Evolutionary conservation across 306 rosid species (phyloP).

Genomic region (Cicer arietinum): DNA sequence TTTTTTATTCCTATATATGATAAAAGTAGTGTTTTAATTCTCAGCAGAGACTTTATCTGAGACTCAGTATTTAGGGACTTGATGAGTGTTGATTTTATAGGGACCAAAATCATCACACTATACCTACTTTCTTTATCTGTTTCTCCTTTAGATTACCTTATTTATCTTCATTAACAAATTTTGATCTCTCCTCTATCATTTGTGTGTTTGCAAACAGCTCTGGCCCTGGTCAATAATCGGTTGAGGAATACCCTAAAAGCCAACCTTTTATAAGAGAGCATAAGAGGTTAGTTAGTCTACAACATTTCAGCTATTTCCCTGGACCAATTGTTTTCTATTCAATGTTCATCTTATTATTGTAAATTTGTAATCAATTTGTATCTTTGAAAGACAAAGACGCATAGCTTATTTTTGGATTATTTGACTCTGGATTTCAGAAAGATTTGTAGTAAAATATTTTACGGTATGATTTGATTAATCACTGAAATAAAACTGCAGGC

Average conservation of each 20-base stretch:
- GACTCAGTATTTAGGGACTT: neutral
- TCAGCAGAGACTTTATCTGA: neutral
- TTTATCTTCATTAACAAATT: slow-evolving; percentile 7
- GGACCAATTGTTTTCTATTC: slow-evolving; percentile 20
- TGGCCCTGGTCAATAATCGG: slow-evolving; percentile 52
- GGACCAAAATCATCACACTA: neutral
- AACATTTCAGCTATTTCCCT: slow-evolving; percentile 19
- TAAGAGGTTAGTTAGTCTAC: slow-evolving; percentile 57
- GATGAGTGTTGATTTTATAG: neutral
- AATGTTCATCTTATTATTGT: slow-evolving; percentile 9
- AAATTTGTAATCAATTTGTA: neutral
- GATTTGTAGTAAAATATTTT: slow-evolving; percentile 3
- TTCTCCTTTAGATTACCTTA: neutral
- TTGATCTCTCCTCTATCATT: slow-evolving; percentile 17
- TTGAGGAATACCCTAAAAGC: slow-evolving; percentile 53
- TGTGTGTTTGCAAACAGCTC: slow-evolving; percentile 51
- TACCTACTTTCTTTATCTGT: neutral
- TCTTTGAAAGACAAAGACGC: slow-evolving; percentile 11
- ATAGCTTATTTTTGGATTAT: slow-evolving; percentile 7
- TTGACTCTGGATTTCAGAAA: slow-evolving; percentile 16
- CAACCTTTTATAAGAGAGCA: slow-evolving; percentile 66
- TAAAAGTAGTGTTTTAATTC: neutral
- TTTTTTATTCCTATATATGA: neutral
- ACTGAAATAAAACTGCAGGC: slow-evolving; percentile 57
- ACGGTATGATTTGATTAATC: slow-evolving; percentile 41